Conservation (phyloP, 2,329 filamentous ascomycete genomes). For the Neofusicoccum umdonicola region DNA sequence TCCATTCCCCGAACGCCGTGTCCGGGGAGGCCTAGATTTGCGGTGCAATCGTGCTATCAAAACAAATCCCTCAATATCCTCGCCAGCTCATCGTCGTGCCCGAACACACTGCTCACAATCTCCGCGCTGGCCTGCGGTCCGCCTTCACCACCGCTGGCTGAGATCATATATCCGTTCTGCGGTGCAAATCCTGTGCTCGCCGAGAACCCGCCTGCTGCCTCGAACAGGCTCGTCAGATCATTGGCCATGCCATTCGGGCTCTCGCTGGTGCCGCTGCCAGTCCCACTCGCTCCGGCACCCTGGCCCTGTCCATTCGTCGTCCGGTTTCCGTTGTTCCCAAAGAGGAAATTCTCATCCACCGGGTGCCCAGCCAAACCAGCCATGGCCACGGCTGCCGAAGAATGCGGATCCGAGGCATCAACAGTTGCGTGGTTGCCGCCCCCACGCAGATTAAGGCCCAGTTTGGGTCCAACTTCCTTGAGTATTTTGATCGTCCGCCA, state of each 20-base stretch:
- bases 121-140: constrained; percentile 15
- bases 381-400: constrained; percentile 64
- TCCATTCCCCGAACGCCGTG: not conserved
- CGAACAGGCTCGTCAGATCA: constrained; percentile 62
- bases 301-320: constrained; percentile 6
- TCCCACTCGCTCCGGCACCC: not conserved
- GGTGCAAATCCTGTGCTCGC: constrained; percentile 16
- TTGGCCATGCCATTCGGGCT: constrained; percentile 62
- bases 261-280: constrained; percentile 36
- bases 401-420: constrained; percentile 55
- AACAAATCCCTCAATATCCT: constrained; percentile 61
- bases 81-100: constrained; percentile 59
- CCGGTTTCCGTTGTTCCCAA: constrained; percentile 28
- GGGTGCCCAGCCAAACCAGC: constrained; percentile 62
- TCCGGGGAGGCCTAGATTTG: no score
- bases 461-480: constrained; percentile 68
- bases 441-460: constrained; percentile 57
- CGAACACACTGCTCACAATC: constrained; percentile 43
- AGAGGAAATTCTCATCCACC: constrained; percentile 57
- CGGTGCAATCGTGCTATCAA: constrained; percentile 26
- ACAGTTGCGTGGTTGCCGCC: constrained; percentile 18
- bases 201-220: constrained; percentile 57
- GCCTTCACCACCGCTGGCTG: constrained; percentile 41
- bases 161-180: constrained; percentile 32
- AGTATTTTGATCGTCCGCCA: constrained; percentile 71